Base-by-base conservation (phyloP, 129 eudicot species). In the Ambrosia trifida region DNA sequence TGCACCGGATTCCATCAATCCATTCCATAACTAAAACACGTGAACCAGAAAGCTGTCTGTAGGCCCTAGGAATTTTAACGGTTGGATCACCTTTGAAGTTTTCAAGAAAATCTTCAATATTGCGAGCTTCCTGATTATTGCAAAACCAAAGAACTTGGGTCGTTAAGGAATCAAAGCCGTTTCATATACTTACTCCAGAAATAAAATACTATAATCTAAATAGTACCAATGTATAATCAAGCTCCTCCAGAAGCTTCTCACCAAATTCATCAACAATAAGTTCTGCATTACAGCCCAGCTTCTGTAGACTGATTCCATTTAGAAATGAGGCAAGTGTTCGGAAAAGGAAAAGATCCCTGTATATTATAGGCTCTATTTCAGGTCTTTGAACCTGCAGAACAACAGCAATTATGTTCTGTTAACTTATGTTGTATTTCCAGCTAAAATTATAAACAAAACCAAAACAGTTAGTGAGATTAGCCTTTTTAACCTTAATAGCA, bases 261-360 rank as follows among this genome's bases (percentile, higher is more conserved):
- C 99, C 99, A 73, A 94, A 94, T 75, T 94, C 99, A 84, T 94
- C 99, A 78, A 94, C 97, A 76, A 94, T 94, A 70, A 94, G 99
- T 78, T 94, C 99, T 41, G 99, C 96, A 79, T 94, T 94, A 77
- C 98, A 94, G 54, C 99, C 99, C 69, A 94, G 72, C 80, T 94
- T 94, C 81, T 90, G 93, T 51, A 94, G 78, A 85, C 99, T 94
- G 90, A 94, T 75, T 68, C 96, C 99, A 60, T 94, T 94, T 78
- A 94, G 80, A 83, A 94, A 94, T 41, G 99, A 94, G 66, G 99
- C 99, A 63, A 94, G 91, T 56, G 91, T 94, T 7, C 99, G 91
- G 83, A 94, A 94, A 70, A 94, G 97, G 74, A 94, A 94, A 56
- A 94, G 99, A 78, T 94, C 99, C 53, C 97, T 75, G 72, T 94